phyloP scores from a whole-genome alignment of 352 stramenopile genomes.

The Phytopythium aichiense region DNA sequence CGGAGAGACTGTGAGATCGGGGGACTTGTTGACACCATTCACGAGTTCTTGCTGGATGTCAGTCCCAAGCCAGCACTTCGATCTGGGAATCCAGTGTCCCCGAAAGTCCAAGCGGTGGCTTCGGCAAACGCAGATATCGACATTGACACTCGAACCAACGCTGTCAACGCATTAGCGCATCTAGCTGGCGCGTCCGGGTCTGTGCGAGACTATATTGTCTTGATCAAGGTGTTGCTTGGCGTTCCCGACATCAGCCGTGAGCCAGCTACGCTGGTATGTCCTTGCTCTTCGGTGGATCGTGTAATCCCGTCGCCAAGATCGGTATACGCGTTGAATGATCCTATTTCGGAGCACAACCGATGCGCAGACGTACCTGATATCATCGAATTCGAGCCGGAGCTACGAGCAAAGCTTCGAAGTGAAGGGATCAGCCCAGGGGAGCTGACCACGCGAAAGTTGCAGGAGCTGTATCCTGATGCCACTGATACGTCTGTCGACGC shows the following conservation, averaged over 20 bases:
- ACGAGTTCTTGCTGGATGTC: constrained; percentile 42
- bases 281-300: not conserved
- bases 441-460: not conserved
- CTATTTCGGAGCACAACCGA: not conserved
- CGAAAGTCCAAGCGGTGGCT: constrained; percentile 27
- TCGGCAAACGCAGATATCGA: constrained; percentile 23
- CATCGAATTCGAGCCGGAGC: not conserved
- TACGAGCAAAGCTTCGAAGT: not conserved
- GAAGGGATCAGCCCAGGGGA: not conserved
- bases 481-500: not conserved
- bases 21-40: constrained; percentile 31
- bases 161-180: constrained; percentile 48
- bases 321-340: not conserved
- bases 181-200: constrained; percentile 50
- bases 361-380: not conserved
- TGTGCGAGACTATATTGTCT: constrained; percentile 49
- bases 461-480: not conserved
- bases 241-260: constrained; percentile 13
- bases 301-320: not conserved
- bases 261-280: not conserved
- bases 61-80: constrained; percentile 17
- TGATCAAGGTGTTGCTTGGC: constrained; percentile 51
- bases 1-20: constrained; percentile 6
- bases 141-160: constrained; percentile 35
- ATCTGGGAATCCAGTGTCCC: constrained; percentile 16